These are phyloP conservation scores for Porpolomopsis calyptriformis DNA, from an alignment of 768 basidiomycete species.

Conservation along the genomic window DNA sequence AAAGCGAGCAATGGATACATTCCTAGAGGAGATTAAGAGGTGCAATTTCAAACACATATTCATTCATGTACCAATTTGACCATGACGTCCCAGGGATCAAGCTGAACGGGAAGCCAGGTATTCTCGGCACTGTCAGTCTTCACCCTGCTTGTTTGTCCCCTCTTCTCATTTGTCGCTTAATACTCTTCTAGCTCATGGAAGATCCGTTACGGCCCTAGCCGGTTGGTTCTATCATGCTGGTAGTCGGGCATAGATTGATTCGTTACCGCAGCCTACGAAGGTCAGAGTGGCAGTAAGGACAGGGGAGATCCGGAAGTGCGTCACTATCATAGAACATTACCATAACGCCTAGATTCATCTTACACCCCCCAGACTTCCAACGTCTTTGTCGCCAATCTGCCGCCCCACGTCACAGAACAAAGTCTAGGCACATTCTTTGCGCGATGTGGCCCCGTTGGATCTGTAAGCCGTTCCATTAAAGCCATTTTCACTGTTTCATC, in stretches of 20 bases:
- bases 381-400: constrained; percentile 90
- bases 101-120: constrained; percentile 82
- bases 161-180: background rate
- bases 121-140: constrained; percentile 47
- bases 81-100: constrained; percentile 60
- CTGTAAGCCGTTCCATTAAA: constrained; percentile 38
- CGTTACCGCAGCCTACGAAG: constrained; percentile 59
- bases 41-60: constrained; percentile 20
- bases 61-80: background rate
- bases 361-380: constrained; percentile 66
- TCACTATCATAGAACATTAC: background rate
- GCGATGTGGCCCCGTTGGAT: constrained; percentile 83
- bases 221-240: constrained; percentile 30
- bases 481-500: background rate
- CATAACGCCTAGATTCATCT: background rate
- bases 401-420: constrained; percentile 77
- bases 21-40: constrained; percentile 95
- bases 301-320: constrained; percentile 77
- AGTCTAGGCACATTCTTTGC: constrained; percentile 86
- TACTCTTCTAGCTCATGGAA: constrained; percentile 37
- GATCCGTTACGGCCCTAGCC: constrained; percentile 86
- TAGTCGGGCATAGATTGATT: background rate
- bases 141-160: background rate
- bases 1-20: constrained; percentile 91
- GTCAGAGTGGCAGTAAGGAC: constrained; percentile 83